A percentile compares a stretch with the other conserved stretches of the same genome.
These are phyloP conservation scores for Tolypocladium paradoxum DNA, from an alignment of 2,329 filamentous ascomycete genomes.

Conservation along the genomic window DNA sequence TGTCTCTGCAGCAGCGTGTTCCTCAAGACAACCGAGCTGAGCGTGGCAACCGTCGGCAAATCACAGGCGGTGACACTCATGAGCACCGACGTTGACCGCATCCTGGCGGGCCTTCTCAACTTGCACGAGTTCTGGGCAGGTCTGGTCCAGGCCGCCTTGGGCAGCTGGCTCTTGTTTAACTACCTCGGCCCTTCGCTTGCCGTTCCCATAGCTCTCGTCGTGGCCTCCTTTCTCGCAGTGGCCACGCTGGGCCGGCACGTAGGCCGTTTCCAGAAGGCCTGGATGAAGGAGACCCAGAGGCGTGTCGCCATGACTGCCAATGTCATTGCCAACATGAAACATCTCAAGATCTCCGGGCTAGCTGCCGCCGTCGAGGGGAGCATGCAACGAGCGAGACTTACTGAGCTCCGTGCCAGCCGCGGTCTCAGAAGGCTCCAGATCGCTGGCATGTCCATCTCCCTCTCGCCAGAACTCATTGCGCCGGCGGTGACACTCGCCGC, in stretches of 20 bases:
- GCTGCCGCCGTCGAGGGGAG: constrained; percentile 13
- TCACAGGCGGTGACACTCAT: constrained; percentile 34
- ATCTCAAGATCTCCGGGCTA: constrained; percentile 14
- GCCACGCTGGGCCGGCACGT: not conserved
- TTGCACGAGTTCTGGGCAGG: constrained; percentile 32
- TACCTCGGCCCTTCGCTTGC: constrained; percentile 12
- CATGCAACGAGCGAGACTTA: not conserved
- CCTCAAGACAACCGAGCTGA: constrained; percentile 19
- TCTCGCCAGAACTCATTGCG: too few relatives aligned
- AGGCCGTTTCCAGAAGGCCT: constrained; percentile 16
- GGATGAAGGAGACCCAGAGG: constrained; percentile 25
- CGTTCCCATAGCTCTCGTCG: not conserved
- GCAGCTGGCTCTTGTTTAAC: constrained; percentile 33
- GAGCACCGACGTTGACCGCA: constrained; percentile 35
- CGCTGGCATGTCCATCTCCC: too few relatives aligned
- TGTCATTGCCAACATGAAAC: constrained; percentile 20
- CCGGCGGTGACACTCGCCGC: constrained; percentile 9
- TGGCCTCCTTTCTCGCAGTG: not conserved
- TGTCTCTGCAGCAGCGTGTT: constrained; percentile 23
- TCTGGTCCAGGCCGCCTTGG: constrained; percentile 29
- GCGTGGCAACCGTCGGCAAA: constrained; percentile 22
- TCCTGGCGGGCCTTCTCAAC: constrained; percentile 19
- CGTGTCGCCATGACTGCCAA: constrained; percentile 20
- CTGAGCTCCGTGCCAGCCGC: constrained; percentile 5
- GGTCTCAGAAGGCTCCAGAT: too few relatives aligned